Percentiles rank a stretch among this genome's conserved stretches.
Evolutionary conservation across 2,329 filamentous ascomycete species (phyloP).

Genomic region (Cladosporium sp.): DNA sequence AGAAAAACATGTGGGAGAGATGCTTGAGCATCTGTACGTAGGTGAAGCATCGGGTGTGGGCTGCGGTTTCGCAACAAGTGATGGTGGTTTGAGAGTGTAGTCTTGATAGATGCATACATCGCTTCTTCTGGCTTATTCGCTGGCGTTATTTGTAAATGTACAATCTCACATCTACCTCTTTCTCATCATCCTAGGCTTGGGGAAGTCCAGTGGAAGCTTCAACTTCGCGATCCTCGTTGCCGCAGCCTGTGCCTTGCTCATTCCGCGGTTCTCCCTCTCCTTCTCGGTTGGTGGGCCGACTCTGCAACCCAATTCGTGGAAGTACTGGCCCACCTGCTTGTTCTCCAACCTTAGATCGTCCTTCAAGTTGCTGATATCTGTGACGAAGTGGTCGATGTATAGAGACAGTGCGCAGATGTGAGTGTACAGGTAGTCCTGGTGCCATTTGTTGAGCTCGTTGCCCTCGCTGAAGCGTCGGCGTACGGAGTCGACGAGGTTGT

Average conservation of each 20-base stretch:
- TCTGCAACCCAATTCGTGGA: constrained; percentile 72
- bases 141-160: constrained; percentile 5
- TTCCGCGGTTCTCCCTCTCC: constrained; percentile 51
- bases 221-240: constrained; percentile 69
- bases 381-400: constrained; percentile 71
- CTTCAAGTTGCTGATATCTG: constrained; percentile 68
- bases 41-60: neutral
- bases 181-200: constrained; percentile 54
- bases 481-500: constrained; percentile 65
- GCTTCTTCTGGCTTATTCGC: neutral
- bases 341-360: constrained; percentile 73
- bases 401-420: constrained; percentile 71
- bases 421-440: constrained; percentile 70
- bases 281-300: constrained; percentile 51
- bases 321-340: constrained; percentile 69
- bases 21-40: constrained; percentile 19
- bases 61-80: neutral
- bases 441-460: constrained; percentile 66
- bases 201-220: constrained; percentile 78
- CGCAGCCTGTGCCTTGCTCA: constrained; percentile 60
- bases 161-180: constrained; percentile 13
- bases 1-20: constrained; percentile 18
- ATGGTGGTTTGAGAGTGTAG: neutral
- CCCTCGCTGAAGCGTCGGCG: constrained; percentile 67
- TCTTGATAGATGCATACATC: neutral